phyloP scores from a whole-genome alignment of 2,329 filamentous ascomycete genomes.

The Nakataea oryzae region DNA sequence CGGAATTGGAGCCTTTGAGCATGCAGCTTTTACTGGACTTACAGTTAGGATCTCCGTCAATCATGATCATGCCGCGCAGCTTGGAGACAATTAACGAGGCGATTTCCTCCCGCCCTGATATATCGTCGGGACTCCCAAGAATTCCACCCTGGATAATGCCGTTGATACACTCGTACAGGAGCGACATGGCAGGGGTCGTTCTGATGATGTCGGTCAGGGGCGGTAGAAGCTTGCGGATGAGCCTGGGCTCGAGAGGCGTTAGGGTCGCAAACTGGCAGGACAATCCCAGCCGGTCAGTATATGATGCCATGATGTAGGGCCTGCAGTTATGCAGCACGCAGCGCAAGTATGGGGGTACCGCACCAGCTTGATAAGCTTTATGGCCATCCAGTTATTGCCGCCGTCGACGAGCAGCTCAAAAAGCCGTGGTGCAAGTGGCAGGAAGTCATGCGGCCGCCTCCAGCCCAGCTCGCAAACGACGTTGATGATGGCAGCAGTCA shows the following conservation, averaged over 20 bases:
- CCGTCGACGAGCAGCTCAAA: conserved; percentile 89
- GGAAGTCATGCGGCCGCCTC: conserved; percentile 85
- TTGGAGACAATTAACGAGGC: conserved; percentile 88
- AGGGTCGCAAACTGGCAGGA: conserved; percentile 72
- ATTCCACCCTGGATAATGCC: conserved; percentile 97
- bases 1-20: background rate
- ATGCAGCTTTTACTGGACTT: conserved; percentile 27
- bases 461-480: conserved; percentile 94
- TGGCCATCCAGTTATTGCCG: conserved; percentile 99
- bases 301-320: background rate
- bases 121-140: conserved; percentile 69
- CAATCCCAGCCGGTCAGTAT: background rate
- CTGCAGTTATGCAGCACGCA: background rate
- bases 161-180: conserved; percentile 96
- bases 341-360: background rate
- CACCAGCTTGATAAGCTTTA: conserved; percentile 95
- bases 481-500: conserved; percentile 93
- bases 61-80: conserved; percentile 83
- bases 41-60: conserved; percentile 90
- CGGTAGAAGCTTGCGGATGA: conserved; percentile 83
- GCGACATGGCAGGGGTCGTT: conserved; percentile 94
- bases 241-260: conserved; percentile 81
- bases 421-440: conserved; percentile 80
- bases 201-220: conserved; percentile 88
- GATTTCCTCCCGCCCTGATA: conserved; percentile 79